Evolutionary conservation across 23 red algal genomes (phyloP).

Genomic region (Porphyridium purpureum): DNA sequence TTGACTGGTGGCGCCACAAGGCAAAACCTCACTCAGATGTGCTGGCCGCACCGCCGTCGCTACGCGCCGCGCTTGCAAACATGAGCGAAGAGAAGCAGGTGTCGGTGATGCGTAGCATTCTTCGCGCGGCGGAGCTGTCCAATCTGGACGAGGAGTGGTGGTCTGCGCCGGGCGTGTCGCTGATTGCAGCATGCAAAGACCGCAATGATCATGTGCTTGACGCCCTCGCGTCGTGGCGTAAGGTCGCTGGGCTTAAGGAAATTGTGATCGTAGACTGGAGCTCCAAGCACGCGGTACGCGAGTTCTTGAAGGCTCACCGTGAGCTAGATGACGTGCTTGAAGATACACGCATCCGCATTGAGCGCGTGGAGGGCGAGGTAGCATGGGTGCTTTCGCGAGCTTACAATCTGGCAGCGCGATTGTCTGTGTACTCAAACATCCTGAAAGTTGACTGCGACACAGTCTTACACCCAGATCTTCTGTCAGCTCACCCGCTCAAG

Average conservation of each 20-base stretch:
- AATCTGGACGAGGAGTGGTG: slow-evolving; percentile 25
- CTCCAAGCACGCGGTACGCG: slow-evolving; percentile 5
- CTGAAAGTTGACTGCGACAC: slow-evolving; percentile 81
- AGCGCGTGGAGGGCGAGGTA: slow-evolving; percentile 19
- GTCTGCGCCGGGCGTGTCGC: slow-evolving; percentile 11
- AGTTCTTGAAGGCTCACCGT: neutral
- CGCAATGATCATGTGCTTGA: slow-evolving; percentile 12
- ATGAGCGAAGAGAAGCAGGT: too few species aligned
- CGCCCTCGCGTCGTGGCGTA: slow-evolving; percentile 25
- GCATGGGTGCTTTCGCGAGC: slow-evolving; percentile 62
- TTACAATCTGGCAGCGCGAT: slow-evolving; percentile 40
- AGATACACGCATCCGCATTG: slow-evolving; percentile 10
- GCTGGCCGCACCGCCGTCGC: too few species aligned
- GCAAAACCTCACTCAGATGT: too few species aligned
- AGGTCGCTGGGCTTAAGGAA: slow-evolving; percentile 9
- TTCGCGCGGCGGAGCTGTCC: too few species aligned
- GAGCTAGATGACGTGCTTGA: neutral
- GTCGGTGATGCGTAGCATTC: too few species aligned
- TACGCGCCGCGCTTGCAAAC: too few species aligned
- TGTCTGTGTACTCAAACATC: slow-evolving; percentile 3
- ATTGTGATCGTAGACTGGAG: slow-evolving; percentile 64
- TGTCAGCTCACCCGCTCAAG: slow-evolving; percentile 18
- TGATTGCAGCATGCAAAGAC: slow-evolving; percentile 72
- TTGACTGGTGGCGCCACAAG: too few species aligned
- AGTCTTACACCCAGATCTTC: slow-evolving; percentile 23